phyloP scores from a whole-genome alignment of 768 basidiomycete genomes.

The Obba rivulosa region DNA sequence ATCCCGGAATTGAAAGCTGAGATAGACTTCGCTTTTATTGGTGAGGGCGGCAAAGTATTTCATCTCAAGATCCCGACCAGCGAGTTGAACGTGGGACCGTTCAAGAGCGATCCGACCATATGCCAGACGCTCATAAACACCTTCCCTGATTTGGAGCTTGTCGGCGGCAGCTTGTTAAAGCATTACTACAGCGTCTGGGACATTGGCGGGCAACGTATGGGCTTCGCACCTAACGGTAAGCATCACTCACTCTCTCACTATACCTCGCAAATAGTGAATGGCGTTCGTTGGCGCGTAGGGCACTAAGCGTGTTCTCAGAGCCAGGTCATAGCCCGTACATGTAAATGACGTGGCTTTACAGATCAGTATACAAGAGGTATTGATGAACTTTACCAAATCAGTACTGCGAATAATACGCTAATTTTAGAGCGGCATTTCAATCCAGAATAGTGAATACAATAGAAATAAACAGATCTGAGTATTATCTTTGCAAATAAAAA shows the following conservation, averaged over 20 bases:
- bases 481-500: no score
- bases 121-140: constrained; percentile 59
- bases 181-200: constrained; percentile 60
- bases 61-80: constrained; percentile 53
- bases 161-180: constrained; percentile 52
- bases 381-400: no score
- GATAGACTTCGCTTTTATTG: constrained; percentile 49
- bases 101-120: constrained; percentile 38
- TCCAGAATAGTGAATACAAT: no score
- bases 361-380: no score
- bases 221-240: constrained; percentile 42
- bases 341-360: no score
- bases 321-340: no score
- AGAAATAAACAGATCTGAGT: no score
- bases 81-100: constrained; percentile 53
- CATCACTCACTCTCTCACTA: neutral
- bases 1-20: constrained; percentile 42
- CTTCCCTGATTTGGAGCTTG: constrained; percentile 41
- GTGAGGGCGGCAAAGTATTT: constrained; percentile 40
- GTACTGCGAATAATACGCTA: no score
- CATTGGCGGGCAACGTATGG: constrained; percentile 41
- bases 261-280: no score
- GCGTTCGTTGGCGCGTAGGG: no score
- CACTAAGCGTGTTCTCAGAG: no score
- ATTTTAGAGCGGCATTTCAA: no score